Base-by-base conservation (phyloP, 306 rosid species). In the Biancaea sappan region DNA sequence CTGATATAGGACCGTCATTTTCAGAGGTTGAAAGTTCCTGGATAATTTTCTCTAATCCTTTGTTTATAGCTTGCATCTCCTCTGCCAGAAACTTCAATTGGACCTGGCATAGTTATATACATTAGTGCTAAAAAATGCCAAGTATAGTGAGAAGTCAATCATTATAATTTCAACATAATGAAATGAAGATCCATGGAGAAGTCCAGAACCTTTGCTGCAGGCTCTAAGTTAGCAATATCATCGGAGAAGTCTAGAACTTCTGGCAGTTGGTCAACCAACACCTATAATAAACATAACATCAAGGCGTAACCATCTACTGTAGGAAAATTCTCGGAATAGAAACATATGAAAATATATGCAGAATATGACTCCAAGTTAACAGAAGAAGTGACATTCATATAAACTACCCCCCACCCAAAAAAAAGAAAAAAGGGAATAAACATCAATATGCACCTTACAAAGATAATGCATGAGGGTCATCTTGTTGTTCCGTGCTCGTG, bases 381-480 rank as follows among this genome's bases (percentile, higher is more conserved):
- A 75, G 60, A 38, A 74, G 28, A 84, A 54, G 53, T 19, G 57
- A 46, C 61, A 53, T 15, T 57, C 50, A 18, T 73, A 21, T 41
- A 24, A 58, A 46, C 26, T 43, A 0, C 63, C 61, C 19, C 35
- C 18, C 3, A 0, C 21, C 38, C n/a, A 35, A 29, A 8, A 44
- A 25, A 14, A 53, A 21, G 16, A n/a, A 34, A 4, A 28, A 54
- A 43, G 37, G 68, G 53, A 76, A 73, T 37, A 59, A 73, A 48
- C 18, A 80, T 53, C 34, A 71, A 50, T 54, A 31, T 58, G 38
- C 84, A 95, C 99, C 99, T 95, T 95, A 69, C 99, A 95, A 80
- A 95, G 98, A 83, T 95, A 92, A 82, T 95, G 99, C 99, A 95
- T 92, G 71, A 95, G 98, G 78, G 98, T 95, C 97, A 88, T 92